Percentiles rank a stretch among this genome's conserved stretches.
Evolutionary conservation across 306 rosid species (phyloP).

Genomic region (Castanopsis chinensis): DNA sequence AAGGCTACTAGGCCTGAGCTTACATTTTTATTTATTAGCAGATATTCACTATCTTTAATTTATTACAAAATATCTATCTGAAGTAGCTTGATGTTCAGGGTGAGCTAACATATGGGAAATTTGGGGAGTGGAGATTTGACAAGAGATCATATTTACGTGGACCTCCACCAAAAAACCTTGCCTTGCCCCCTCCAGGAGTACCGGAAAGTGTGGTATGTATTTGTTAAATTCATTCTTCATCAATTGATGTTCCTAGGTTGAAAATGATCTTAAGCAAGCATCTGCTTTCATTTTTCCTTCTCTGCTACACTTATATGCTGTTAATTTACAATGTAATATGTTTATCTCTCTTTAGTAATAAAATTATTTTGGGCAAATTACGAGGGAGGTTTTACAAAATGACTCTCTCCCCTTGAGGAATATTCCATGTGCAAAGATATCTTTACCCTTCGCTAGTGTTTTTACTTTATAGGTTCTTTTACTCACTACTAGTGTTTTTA

Average conservation of each 20-base stretch:
- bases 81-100: constrained; percentile 52
- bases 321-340: too few species aligned
- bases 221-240: constrained; percentile 9
- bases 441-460: too few species aligned
- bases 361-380: too few species aligned
- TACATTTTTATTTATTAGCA: constrained; percentile 2
- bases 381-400: too few species aligned
- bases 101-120: constrained; percentile 79
- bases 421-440: too few species aligned
- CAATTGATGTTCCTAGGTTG: constrained; percentile 8
- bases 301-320: neutral
- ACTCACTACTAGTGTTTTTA: too few species aligned
- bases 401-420: too few species aligned
- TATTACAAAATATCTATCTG: constrained; percentile 4
- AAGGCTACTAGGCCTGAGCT: constrained; percentile 12
- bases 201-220: constrained; percentile 98
- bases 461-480: too few species aligned
- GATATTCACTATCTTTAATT: neutral
- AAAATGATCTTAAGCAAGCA: constrained; percentile 15
- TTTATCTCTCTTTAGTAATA: too few species aligned
- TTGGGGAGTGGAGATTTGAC: constrained; percentile 98
- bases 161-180: constrained; percentile 75
- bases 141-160: constrained; percentile 83
- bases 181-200: constrained; percentile 93
- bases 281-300: neutral